Evolutionary conservation across 805 yeast species (phyloP), one percentile per base, ranked within the genome.

Genomic region (Monosporozyma yasuniensis): DNA sequence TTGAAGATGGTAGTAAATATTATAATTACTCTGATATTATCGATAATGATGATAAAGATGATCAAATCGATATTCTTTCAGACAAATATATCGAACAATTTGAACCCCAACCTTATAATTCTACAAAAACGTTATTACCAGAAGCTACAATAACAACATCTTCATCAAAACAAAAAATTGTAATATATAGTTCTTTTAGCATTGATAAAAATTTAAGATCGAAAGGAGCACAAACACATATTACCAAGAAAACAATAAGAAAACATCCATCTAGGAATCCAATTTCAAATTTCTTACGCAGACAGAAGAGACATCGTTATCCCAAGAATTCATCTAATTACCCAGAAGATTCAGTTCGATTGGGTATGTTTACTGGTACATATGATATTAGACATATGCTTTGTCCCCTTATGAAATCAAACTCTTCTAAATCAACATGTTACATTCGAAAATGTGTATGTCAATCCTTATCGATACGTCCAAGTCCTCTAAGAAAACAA

Each of bases 401-500:
- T 3, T 44, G 50, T 18, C 45, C 43, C 14, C 11, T 16, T 16
- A 28, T n/a, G 3, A 38, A 14, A 21, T 11, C 18, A 27, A 37
- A 12, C 8, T 38, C 25, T 38, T 19, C 16, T 6, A 19, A 22
- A 3, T 21, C 32, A 16, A n/a, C 32, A 9, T 27, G 27, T 23
- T 27, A 16, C 18, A 22, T 16, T 16, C 22, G 34, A 41, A 45
- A 18, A 23, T 50, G 41, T 42, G n/a, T 21, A 25, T 50, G 47
- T 37, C 52, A 34, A 32, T 14, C 34, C 3, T 23, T 19, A 9
- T 11, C 34, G 6, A 11, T 30, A 8, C 30, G 25, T 16, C 18
- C 16, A 4, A 47, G 49, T 32, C 49, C 46, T 2, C 23, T 44
- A 43, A 48, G 27, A 51, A 47, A 47, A 51, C 53, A 3, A 54